Conservation (phyloP, 306 rosid species). For the Purshia tridentata region DNA sequence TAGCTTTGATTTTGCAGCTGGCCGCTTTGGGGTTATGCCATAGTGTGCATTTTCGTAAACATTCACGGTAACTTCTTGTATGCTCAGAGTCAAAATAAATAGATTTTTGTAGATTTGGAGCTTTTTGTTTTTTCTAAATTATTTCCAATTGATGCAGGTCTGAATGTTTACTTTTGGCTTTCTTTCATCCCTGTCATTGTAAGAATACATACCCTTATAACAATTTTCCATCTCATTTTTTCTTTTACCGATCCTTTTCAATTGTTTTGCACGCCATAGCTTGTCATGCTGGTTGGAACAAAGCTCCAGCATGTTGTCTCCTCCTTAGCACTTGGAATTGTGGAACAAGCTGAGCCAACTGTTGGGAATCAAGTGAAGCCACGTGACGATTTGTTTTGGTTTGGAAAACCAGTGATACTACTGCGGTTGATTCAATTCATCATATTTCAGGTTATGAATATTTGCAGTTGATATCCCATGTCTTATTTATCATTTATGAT, state of each 20-base stretch:
- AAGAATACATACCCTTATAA: conserved; percentile 31
- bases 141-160: conserved; percentile 52
- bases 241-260: conserved; percentile 12
- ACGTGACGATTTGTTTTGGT: conserved; percentile 85
- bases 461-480: conserved; percentile 2
- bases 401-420: conserved; percentile 71
- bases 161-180: conserved; percentile 92
- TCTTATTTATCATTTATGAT: neutral
- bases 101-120: neutral
- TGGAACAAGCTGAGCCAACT: conserved; percentile 59
- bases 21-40: conserved; percentile 91
- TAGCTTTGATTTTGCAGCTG: conserved; percentile 57
- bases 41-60: conserved; percentile 80
- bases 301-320: conserved; percentile 97
- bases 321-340: conserved; percentile 79
- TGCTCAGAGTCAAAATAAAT: conserved; percentile 5
- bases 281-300: conserved; percentile 93
- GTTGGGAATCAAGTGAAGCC: conserved; percentile 77
- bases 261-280: conserved; percentile 48
- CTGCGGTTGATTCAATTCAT: conserved; percentile 87
- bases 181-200: conserved; percentile 95
- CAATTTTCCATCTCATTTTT: neutral
- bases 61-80: conserved; percentile 61
- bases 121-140: conserved; percentile 22
- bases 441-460: conserved; percentile 75